Conservation (phyloP, 345 rosid genomes). For the Pistacia integerrima region DNA sequence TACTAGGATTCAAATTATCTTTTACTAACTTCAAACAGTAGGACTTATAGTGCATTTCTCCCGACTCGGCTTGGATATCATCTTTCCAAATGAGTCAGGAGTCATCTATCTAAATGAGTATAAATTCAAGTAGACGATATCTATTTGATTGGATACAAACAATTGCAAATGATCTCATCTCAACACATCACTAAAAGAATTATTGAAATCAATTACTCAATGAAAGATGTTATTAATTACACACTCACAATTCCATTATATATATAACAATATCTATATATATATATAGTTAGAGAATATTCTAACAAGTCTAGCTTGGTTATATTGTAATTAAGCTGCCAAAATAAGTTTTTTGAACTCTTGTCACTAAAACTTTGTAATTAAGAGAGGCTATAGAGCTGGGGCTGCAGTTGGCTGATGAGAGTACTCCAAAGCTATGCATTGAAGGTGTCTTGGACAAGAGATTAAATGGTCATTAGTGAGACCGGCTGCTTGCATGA, state of each 20-base stretch:
- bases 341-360: neutral
- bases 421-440: slow-evolving; percentile 29
- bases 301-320: neutral
- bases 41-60: no score
- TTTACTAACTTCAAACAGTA: no score
- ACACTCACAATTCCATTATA: neutral
- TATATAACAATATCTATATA: neutral
- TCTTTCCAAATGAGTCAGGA: no score
- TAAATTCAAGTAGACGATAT: no score
- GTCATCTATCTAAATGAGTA: no score
- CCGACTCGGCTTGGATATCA: no score
- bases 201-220: no score
- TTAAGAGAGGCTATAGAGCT: slow-evolving; percentile 9
- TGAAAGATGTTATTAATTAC: neutral
- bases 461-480: slow-evolving; percentile 62
- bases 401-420: slow-evolving; percentile 6
- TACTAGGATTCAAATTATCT: no score
- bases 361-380: neutral
- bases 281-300: neutral
- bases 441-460: slow-evolving; percentile 63
- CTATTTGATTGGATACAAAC: no score
- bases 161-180: no score
- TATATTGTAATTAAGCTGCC: neutral
- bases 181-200: no score
- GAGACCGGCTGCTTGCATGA: slow-evolving; percentile 74